Evolutionary conservation across 2,329 filamentous ascomycete genomes (phyloP).

Genomic region (Verticillium klebahnii): DNA sequence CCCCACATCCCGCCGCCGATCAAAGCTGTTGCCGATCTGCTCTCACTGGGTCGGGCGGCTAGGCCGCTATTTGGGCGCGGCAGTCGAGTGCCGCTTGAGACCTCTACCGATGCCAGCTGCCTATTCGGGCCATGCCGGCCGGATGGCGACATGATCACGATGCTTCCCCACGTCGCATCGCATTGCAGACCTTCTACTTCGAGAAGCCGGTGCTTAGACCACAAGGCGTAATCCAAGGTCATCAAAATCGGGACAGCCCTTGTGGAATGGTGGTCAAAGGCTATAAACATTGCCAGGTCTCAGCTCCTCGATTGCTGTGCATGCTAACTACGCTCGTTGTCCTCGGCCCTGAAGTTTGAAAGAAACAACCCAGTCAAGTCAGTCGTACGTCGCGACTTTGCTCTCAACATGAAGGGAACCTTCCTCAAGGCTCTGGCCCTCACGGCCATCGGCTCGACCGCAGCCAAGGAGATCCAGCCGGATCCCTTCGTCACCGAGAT

Average conservation of each 20-base stretch:
- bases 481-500: neutral
- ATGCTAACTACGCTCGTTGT: neutral
- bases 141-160: neutral
- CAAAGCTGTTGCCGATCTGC: neutral
- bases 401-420: constrained; percentile 1
- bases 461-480: constrained; percentile 1
- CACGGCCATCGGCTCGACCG: neutral
- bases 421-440: neutral
- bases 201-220: neutral
- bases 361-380: neutral
- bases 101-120: neutral
- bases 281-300: neutral
- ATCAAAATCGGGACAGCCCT: neutral
- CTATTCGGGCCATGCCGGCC: neutral
- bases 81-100: neutral
- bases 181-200: neutral
- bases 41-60: neutral
- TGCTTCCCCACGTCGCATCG: neutral
- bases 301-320: neutral
- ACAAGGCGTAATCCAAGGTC: neutral
- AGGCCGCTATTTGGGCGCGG: neutral
- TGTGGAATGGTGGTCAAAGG: neutral
- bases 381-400: neutral
- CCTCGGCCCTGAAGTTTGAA: neutral
- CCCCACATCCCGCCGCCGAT: neutral